Evolutionary conservation across 306 rosid genomes (phyloP), one percentile per base, ranked within the genome.

Genomic region (Styphnolobium japonicum): DNA sequence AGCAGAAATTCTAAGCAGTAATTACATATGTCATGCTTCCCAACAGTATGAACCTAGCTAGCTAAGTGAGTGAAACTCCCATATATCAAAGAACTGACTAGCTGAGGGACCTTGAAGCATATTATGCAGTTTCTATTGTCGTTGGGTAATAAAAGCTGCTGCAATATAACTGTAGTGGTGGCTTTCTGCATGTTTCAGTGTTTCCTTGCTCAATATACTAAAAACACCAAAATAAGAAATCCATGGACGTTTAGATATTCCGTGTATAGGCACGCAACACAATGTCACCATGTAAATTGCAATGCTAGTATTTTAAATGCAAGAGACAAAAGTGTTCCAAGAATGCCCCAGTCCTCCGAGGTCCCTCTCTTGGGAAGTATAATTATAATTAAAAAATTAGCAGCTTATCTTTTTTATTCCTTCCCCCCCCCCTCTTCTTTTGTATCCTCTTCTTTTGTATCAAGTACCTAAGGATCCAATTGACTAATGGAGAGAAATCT

Each of bases 1-100:
- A 56, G 31, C 15, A 76, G 52, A 80, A 43, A 76, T 76, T 49
- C 10, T n/a, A n/a, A n/a, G n/a, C n/a, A n/a, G n/a, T n/a, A n/a
- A n/a, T n/a, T n/a, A n/a, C 63, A 67, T 19, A 71, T 4, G 43
- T 48, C 58, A 80, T 37, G 77, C 43, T 73, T 61, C 64, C 64
- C 43, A 45, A 56, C 53, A 63, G 36, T 42, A 43, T 10, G 39
- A 78, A 22, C 23, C 11, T 43, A 66, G 57, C 46, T 56, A n/a
- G n/a, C 16, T 68, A 9, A 70, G 14, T 4, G 14, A 56, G 21
- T 53, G 18, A 25, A 77, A 67, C 12, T 67, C 52, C 46, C 18
- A 18, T 76, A 46, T 0, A 29, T 3, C 11, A 46, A 31, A 58
- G 21, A 57, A 6, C 15, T 22, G 9, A 29, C 36, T 39, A 43